phyloP scores from a whole-genome alignment of 2,329 filamentous ascomycete species.

The Elsinoe perseae region DNA sequence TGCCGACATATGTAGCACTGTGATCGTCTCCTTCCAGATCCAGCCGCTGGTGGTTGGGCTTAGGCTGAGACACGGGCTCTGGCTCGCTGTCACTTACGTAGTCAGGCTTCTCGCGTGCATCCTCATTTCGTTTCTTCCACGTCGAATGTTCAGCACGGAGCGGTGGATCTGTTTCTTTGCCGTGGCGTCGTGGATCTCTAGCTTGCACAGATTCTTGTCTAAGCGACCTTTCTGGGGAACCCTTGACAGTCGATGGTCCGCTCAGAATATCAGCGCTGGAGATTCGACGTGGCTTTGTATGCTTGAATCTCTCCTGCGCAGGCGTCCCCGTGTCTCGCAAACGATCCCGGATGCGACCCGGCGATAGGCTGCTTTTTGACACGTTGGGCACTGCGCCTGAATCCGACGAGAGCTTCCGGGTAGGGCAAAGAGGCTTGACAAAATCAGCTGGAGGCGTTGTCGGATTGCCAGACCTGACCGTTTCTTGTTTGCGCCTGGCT shows the following conservation, averaged over 20 bases:
- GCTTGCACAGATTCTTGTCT: neutral
- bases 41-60: neutral
- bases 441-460: neutral
- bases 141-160: neutral
- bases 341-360: neutral
- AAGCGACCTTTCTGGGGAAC: neutral
- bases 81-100: conserved; percentile 6
- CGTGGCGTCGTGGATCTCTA: neutral
- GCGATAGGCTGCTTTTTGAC: neutral
- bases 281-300: neutral
- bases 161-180: neutral
- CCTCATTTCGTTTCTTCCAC: neutral
- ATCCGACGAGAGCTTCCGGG: neutral
- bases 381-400: neutral
- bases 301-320: neutral
- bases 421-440: neutral
- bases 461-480: neutral
- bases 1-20: no score
- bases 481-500: neutral
- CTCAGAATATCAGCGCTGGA: neutral
- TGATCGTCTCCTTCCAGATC: neutral
- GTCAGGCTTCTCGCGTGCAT: neutral
- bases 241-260: neutral
- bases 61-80: no score
- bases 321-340: neutral